A percentile compares a stretch with the other conserved stretches of the same genome.
Evolutionary conservation across 441 rosid species (phyloP).

Genomic region (Biscutella auriculata): DNA sequence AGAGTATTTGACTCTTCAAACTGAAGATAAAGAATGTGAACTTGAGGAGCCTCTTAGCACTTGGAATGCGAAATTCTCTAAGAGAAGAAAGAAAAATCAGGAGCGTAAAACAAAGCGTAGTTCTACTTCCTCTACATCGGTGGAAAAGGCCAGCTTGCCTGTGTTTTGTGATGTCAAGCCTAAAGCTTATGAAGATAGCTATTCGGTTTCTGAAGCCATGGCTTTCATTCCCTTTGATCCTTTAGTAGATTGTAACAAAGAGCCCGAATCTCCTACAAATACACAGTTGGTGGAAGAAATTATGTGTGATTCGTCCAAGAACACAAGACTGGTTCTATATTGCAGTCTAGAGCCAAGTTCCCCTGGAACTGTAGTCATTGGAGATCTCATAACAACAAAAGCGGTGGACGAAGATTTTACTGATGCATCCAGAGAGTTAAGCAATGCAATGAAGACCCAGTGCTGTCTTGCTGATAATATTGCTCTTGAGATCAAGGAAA

Average conservation of each 20-base stretch:
- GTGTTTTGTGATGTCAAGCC: slow-evolving; percentile 25
- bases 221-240: slow-evolving; percentile 11
- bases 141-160: slow-evolving; percentile 6
- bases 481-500: slow-evolving; percentile 19
- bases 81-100: slow-evolving; percentile 28
- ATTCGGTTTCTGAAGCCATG: slow-evolving; percentile 25
- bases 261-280: slow-evolving; percentile 17
- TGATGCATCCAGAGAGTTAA: slow-evolving; percentile 1
- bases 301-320: slow-evolving; percentile 13
- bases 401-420: neutral
- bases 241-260: slow-evolving; percentile 12
- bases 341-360: slow-evolving; percentile 10
- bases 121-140: slow-evolving; percentile 18
- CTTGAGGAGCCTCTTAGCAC: slow-evolving; percentile 38
- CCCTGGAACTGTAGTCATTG: neutral
- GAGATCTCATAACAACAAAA: neutral
- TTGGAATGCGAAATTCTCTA: slow-evolving; percentile 38
- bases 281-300: slow-evolving; percentile 10
- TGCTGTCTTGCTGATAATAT: slow-evolving; percentile 21
- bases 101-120: slow-evolving; percentile 18
- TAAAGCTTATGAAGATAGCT: slow-evolving; percentile 29
- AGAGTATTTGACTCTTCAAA: slow-evolving; percentile 1
- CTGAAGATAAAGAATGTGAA: slow-evolving; percentile 32
- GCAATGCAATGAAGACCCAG: slow-evolving; percentile 2
- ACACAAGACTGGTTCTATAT: neutral